Evolutionary conservation across 108 stramenopile genomes (phyloP).

Genomic region (Nitzschia sp.): DNA sequence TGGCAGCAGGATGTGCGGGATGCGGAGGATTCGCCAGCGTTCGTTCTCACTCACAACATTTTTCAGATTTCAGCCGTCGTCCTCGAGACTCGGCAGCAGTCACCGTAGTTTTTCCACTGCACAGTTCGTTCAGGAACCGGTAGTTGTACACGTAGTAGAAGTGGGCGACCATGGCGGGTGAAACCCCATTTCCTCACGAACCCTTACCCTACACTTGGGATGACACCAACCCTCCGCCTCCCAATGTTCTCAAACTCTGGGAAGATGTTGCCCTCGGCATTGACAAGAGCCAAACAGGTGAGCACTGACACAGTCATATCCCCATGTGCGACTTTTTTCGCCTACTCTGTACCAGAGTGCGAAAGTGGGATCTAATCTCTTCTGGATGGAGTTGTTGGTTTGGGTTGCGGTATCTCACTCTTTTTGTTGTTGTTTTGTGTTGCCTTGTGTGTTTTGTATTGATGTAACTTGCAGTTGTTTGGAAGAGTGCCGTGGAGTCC

Average conservation of each 20-base stretch:
- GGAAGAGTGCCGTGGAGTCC: slow-evolving; percentile 79
- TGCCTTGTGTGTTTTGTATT: no score
- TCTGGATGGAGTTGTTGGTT: not conserved
- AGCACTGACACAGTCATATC: slow-evolving; percentile 33
- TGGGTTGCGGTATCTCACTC: not conserved
- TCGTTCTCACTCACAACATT: no score
- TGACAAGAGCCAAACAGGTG: slow-evolving; percentile 72
- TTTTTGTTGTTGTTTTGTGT: not conserved
- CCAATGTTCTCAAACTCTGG: slow-evolving; percentile 52
- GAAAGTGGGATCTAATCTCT: not conserved
- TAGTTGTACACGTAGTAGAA: no score
- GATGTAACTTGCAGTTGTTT: slow-evolving; percentile 60
- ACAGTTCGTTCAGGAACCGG: no score
- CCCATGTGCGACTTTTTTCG: slow-evolving; percentile 12
- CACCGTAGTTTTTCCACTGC: no score
- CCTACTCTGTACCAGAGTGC: slow-evolving; percentile 1
- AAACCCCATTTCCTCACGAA: slow-evolving; percentile 13
- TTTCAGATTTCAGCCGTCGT: no score
- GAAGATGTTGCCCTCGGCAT: slow-evolving; percentile 66
- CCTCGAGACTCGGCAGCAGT: no score
- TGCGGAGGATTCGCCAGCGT: no score
- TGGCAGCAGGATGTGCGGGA: no score
- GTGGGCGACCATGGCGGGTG: slow-evolving; percentile 23
- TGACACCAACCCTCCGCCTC: slow-evolving; percentile 31
- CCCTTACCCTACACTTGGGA: slow-evolving; percentile 29